These are phyloP conservation scores for Musa troglodytarum DNA, from an alignment of 176 grass and related monocot genomes.

Conservation along the genomic window DNA sequence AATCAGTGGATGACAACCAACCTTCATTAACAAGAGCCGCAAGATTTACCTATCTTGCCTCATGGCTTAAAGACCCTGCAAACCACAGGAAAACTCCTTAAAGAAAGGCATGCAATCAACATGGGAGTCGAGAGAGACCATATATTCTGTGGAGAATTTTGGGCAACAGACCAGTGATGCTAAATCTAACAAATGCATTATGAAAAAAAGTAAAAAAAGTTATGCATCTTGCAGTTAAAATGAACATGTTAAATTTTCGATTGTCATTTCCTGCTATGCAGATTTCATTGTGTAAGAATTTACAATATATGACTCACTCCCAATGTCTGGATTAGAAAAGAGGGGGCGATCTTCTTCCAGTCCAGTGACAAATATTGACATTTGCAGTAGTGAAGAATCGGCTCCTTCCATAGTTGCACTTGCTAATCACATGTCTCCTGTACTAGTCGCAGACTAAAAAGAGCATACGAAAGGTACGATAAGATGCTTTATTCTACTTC, in stretches of 20 bases:
- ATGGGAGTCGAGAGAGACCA: background rate
- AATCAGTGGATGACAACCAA: background rate
- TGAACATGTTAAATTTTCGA: too few relatives aligned
- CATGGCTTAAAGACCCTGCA: conserved; percentile 82
- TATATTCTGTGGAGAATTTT: background rate
- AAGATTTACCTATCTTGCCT: conserved; percentile 85
- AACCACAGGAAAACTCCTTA: background rate
- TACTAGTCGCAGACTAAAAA: conserved; percentile 70
- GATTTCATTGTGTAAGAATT: conserved; percentile 5
- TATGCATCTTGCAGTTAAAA: background rate
- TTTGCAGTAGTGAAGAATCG: conserved; percentile 84
- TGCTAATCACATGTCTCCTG: conserved; percentile 76
- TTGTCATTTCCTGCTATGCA: background rate
- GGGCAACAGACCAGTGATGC: background rate
- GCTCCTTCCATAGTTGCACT: conserved; percentile 90
- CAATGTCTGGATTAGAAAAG: conserved; percentile 80
- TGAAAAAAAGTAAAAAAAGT: background rate
- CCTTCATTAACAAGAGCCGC: conserved; percentile 70
- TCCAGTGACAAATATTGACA: conserved; percentile 62
- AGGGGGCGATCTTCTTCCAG: conserved; percentile 83
- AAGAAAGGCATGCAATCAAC: too few relatives aligned
- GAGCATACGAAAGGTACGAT: conserved; percentile 5
- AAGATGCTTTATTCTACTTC: background rate
- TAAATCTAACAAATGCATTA: background rate
- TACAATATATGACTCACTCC: conserved; percentile 41